Conservation (phyloP, 2,329 filamentous ascomycete genomes). For the Ceratocystis ficicola region DNA sequence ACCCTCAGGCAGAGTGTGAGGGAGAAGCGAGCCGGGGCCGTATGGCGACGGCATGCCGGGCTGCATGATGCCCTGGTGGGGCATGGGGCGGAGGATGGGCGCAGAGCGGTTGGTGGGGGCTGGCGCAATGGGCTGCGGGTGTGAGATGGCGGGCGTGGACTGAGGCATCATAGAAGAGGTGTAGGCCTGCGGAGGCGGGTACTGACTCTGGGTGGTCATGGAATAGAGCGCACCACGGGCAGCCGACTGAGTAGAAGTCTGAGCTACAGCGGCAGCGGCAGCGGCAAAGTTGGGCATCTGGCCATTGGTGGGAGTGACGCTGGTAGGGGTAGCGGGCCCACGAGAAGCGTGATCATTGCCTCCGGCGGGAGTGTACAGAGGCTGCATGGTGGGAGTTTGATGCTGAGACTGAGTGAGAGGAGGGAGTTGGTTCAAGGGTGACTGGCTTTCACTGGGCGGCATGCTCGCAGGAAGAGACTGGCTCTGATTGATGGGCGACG, state of each 20-base stretch:
- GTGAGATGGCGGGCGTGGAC: constrained; percentile 52
- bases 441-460: constrained; percentile 20
- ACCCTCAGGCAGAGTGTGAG: constrained; percentile 42
- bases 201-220: constrained; percentile 41
- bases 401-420: constrained; percentile 21
- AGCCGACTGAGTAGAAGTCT: constrained; percentile 37
- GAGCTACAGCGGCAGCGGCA: constrained; percentile 24
- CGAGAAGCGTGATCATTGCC: constrained; percentile 19
- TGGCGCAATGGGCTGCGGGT: constrained; percentile 65
- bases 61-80: constrained; percentile 50
- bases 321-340: constrained; percentile 20
- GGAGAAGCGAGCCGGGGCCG: constrained; percentile 38
- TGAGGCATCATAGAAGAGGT: constrained; percentile 54
- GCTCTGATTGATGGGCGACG: constrained; percentile 20
- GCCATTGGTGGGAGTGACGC: constrained; percentile 17
- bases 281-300: constrained; percentile 22
- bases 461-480: constrained; percentile 21
- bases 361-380: constrained; percentile 17
- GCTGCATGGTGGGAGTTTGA: constrained; percentile 21
- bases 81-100: constrained; percentile 57
- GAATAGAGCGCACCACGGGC: constrained; percentile 40
- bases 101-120: constrained; percentile 49
- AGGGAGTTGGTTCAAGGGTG: constrained; percentile 20
- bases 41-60: constrained; percentile 44
- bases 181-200: constrained; percentile 43